Evolutionary conservation across 306 rosid genomes (phyloP), one percentile per base, ranked within the genome.

Genomic region (Fragaria iinumae): DNA sequence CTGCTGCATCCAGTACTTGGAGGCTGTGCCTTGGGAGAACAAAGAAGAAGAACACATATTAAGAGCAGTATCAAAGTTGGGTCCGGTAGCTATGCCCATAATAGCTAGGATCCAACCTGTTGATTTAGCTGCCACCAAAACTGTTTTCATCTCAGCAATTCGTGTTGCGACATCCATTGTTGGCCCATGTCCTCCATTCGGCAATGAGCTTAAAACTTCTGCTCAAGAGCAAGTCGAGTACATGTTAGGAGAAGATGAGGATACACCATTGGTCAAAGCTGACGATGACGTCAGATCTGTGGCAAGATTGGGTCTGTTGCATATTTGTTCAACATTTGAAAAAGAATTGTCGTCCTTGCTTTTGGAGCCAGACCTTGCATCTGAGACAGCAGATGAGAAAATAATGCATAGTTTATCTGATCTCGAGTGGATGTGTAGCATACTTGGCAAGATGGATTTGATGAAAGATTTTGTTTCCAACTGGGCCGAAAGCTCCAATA

Each of bases 151-250:
- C 74, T 89, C 99, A 9, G 99, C 99, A 57, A 55, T 95, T 84
- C 83, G 92, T 27, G 66, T 92, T 45, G 99, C 99, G 20, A 69
- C 88, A 84, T 90, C 99, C 77, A 83, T 89, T 59, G 89, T 77
- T 62, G 85, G 71, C 67, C 91, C 92, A 8, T 88, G 90, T 71
- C 89, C 93, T 17, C 92, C 88, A 52, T 92, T 95, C 44, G 97
- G 97, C 38, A 88, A 89, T 20, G 92, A 90, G 84, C 91, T 95
- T 53, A 87, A 89, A 86, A 86, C 81, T 73, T 95, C 96, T 57
- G 99, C 99, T 38, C 97, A 88, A 76, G 97, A 92, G 83, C 99
- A 95, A 86, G 96, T 95, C n/a, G 97, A 92, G 69, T 95, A 49
- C 88, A 95, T 95, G 97, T 67, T 95, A 63, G 91, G 84, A 41